Evolutionary conservation across 2,329 filamentous ascomycete species (phyloP).

Genomic region (Pseudogymnoascus sp.): DNA sequence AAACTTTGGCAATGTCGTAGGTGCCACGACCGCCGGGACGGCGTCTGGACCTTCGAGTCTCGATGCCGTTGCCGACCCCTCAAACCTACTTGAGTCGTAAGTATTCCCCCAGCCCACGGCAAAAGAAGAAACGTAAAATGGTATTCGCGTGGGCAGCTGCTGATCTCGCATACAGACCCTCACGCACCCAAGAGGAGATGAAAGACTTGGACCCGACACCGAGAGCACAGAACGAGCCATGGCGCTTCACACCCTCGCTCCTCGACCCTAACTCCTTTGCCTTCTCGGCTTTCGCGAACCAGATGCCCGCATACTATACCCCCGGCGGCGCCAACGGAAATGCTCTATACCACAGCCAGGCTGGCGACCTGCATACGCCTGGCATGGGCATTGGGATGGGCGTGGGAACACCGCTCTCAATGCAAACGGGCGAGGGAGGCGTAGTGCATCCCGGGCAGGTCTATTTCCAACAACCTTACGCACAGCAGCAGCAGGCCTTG

Average conservation of each 20-base stretch:
- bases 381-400: conserved; percentile 60
- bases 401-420: conserved; percentile 61
- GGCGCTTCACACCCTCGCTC: conserved; percentile 81
- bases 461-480: conserved; percentile 62
- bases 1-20: conserved; percentile 66
- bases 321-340: conserved; percentile 76
- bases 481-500: conserved; percentile 42
- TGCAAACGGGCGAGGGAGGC: conserved; percentile 59
- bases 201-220: conserved; percentile 81
- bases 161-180: background rate
- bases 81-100: background rate
- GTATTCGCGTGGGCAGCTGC: background rate
- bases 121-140: background rate
- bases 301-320: conserved; percentile 77
- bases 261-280: conserved; percentile 78
- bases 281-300: conserved; percentile 72
- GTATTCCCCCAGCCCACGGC: background rate
- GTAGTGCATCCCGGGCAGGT: conserved; percentile 55
- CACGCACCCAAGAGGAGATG: conserved; percentile 28
- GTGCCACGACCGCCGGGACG: conserved; percentile 33
- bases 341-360: conserved; percentile 72
- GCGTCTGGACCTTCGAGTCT: background rate
- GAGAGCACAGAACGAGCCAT: conserved; percentile 68
- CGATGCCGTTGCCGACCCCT: background rate
- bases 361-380: conserved; percentile 81